A percentile compares a stretch with the other conserved stretches of the same genome.
Evolutionary conservation across 306 rosid species (phyloP).

Genomic region (Crotalaria pallida): DNA sequence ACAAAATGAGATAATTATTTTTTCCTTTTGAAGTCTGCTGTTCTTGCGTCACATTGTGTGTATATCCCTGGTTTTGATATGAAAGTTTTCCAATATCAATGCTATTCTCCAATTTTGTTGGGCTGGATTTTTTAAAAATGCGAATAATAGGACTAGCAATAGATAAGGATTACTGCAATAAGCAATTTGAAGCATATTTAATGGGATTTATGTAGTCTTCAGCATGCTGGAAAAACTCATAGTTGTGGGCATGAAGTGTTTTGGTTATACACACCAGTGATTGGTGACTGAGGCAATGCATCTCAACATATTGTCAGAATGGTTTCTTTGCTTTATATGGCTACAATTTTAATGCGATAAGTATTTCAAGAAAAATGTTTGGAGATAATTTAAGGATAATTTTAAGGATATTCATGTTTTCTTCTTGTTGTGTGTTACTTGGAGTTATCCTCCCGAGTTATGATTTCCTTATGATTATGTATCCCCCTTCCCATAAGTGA

Average conservation of each 20-base stretch:
- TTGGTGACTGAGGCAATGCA: not conserved
- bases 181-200: not conserved
- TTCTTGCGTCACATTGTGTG: not conserved
- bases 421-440: not conserved
- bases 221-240: not conserved
- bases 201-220: not conserved
- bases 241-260: not conserved
- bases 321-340: not conserved
- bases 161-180: not conserved
- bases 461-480: slow-evolving; percentile 11
- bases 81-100: not conserved
- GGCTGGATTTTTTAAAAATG: not conserved
- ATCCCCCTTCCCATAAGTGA: not conserved
- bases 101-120: not conserved
- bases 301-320: not conserved
- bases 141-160: not conserved
- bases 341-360: not conserved
- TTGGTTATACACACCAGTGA: no score
- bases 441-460: slow-evolving; percentile 7
- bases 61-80: not conserved
- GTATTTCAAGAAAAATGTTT: not conserved
- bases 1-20: not conserved
- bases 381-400: slow-evolving; percentile 6
- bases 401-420: slow-evolving; percentile 9
- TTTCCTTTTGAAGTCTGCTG: not conserved